Percentiles rank a stretch among this genome's conserved stretches.
Conservation (phyloP, 2,329 filamentous ascomycete species). For the Colletotrichum sp. region DNA sequence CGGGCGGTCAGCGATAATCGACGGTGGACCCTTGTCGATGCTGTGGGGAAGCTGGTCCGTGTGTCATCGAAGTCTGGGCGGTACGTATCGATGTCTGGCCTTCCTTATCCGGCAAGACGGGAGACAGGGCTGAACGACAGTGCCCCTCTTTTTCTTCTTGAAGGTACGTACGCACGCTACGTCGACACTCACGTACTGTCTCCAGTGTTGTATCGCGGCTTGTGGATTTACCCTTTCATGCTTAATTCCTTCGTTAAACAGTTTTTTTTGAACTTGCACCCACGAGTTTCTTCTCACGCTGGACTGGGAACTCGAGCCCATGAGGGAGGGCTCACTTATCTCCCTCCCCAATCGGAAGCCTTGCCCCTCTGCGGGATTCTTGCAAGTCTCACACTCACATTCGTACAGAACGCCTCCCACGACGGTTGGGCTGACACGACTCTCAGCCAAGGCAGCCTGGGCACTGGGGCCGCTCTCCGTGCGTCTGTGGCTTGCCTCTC, state of each 20-base stretch:
- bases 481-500: neutral
- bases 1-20: slow-evolving; percentile 28
- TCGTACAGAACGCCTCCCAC: neutral
- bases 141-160: neutral
- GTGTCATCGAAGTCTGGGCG: neutral
- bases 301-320: neutral
- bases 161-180: neutral
- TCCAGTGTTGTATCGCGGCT: neutral
- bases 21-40: neutral
- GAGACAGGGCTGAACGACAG: neutral
- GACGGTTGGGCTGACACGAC: slow-evolving; percentile 6
- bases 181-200: neutral
- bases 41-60: neutral
- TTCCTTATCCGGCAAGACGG: slow-evolving; percentile 1
- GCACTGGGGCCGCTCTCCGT: neutral
- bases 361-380: neutral
- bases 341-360: neutral
- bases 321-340: neutral
- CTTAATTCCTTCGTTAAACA: neutral
- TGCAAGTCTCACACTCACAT: neutral
- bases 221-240: neutral
- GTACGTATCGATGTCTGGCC: slow-evolving; percentile 3
- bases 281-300: neutral
- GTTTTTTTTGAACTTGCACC: neutral
- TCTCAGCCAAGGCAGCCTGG: slow-evolving; percentile 13